These are phyloP conservation scores for Crithidia brevicula DNA, from an alignment of 208 protist species.

Conservation along the genomic window DNA sequence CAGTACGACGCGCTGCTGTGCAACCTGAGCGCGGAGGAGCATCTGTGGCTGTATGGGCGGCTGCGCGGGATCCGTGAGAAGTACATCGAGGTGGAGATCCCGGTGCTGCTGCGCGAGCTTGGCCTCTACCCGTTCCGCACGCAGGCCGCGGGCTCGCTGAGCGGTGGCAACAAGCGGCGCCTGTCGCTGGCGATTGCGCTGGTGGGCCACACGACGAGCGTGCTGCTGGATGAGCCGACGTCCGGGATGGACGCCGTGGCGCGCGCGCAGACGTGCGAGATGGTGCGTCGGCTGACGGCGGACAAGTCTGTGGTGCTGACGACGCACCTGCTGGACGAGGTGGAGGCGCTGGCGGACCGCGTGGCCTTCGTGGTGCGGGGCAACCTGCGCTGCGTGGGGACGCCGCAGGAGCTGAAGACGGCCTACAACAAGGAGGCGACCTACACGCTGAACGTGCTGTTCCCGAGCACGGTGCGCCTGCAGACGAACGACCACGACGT, in stretches of 20 bases:
- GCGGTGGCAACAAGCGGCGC: conserved; percentile 90
- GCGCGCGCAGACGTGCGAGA: conserved; percentile 75
- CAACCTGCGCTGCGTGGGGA: conserved; percentile 87
- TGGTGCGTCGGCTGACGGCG: conserved; percentile 67
- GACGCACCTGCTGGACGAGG: conserved; percentile 93
- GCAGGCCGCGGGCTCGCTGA: conserved; percentile 55
- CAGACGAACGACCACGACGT: conserved; percentile 21
- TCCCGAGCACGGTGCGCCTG: conserved; percentile 42
- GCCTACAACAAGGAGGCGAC: conserved; percentile 45
- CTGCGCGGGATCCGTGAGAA: conserved; percentile 64
- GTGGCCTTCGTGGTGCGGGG: conserved; percentile 92
- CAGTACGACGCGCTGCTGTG: conserved; percentile 95
- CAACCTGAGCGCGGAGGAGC: conserved; percentile 90
- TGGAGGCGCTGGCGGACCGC: conserved; percentile 79
- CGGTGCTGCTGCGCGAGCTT: conserved; percentile 53
- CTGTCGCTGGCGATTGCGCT: conserved; percentile 88
- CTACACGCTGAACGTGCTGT: conserved; percentile 63
- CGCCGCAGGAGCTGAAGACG: conserved; percentile 63
- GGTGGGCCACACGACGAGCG: conserved; percentile 76
- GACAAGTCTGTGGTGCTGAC: conserved; percentile 76
- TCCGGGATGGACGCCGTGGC: conserved; percentile 87
- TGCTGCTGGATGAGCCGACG: conserved; percentile 92
- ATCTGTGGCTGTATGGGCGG: conserved; percentile 90
- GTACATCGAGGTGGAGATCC: conserved; percentile 51
- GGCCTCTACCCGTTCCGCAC: conserved; percentile 50